Evolutionary conservation across 1,284 basidiomycete genomes (phyloP).

Genomic region (Ganoderma sinense): DNA sequence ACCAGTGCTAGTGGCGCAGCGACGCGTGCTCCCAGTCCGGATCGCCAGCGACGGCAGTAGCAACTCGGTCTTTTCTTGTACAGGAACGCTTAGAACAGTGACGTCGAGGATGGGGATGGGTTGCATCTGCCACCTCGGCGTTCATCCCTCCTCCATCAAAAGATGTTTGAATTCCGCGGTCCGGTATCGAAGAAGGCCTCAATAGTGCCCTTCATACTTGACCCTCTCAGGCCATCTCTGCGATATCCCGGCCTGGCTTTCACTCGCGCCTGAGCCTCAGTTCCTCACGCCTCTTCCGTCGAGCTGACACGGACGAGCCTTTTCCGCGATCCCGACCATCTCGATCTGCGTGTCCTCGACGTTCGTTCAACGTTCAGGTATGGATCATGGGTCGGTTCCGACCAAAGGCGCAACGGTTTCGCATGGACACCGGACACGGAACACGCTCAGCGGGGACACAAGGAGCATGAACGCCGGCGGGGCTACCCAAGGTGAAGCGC

Average conservation of each 20-base stretch:
- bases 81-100: slow-evolving; percentile 18
- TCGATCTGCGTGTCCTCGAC: background rate
- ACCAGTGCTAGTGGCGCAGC: slow-evolving; percentile 30
- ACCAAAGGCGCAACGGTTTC: slow-evolving; percentile 31
- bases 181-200: slow-evolving; percentile 31
- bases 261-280: slow-evolving; percentile 32
- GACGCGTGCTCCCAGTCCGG: slow-evolving; percentile 17
- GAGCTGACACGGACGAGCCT: slow-evolving; percentile 8
- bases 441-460: slow-evolving; percentile 10
- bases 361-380: slow-evolving; percentile 18
- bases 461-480: slow-evolving; percentile 20
- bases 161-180: slow-evolving; percentile 34
- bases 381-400: slow-evolving; percentile 22
- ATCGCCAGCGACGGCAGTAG: slow-evolving; percentile 10
- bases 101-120: slow-evolving; percentile 22
- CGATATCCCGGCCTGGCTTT: slow-evolving; percentile 39
- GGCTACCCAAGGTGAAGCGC: slow-evolving; percentile 27
- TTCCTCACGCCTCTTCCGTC: slow-evolving; percentile 25
- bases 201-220: slow-evolving; percentile 35
- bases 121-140: slow-evolving; percentile 33
- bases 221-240: slow-evolving; percentile 35
- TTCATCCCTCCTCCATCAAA: slow-evolving; percentile 38
- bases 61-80: slow-evolving; percentile 17
- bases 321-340: background rate
- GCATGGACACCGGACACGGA: slow-evolving; percentile 20